Evolutionary conservation across 768 basidiomycete species (phyloP), one percentile per base, ranked within the genome.

Genomic region (Mycena maculata): DNA sequence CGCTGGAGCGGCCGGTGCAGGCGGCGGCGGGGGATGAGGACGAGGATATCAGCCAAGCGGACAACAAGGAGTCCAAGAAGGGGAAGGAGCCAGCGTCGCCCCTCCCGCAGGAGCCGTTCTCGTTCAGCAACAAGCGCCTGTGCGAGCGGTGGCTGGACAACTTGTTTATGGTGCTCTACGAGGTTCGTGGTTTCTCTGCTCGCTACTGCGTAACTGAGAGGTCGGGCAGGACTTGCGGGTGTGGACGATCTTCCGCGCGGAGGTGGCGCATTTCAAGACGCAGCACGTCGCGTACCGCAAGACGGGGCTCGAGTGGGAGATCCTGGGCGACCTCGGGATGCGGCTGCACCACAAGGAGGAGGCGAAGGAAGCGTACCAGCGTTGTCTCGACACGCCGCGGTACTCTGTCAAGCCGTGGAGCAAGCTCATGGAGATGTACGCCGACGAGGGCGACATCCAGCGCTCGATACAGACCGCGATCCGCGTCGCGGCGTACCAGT

Each of bases 91-190:
- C 82, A 52, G 75, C 76, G 20, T 76, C 83, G 5, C 64, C 82
- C 41, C 49, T 75, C 12, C 63, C 76, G 3, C 82, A 87, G 42
- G 92, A 93, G 63, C 81, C 91, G 3, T 95, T 94, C 77, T 94
- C 95, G 25, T 98, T 99, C 80, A 95, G 90, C 75, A 98, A 95
- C 80, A 99, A 99, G 84, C 86, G 98, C 50, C 81, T 99, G 39
- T 99, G 98, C 75, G 98, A 99, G 76, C 85, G 97, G 54, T 99
- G 98, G 98, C 84, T 99, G 50, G 96, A 98, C 76, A 99, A 99
- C 71, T 77, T 99, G 66, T 99, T 97, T 82, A 98, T 98, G 95
- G 96, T 98, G 4, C 82, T 99, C 6, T 98, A 98, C 75, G 96
- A 99, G 88, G 96, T 93, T 54, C 39, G 85, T 77, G 6, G 18